Evolutionary conservation across 2,329 filamentous ascomycete genomes (phyloP).

Genomic region (Fusarium pininemorale): DNA sequence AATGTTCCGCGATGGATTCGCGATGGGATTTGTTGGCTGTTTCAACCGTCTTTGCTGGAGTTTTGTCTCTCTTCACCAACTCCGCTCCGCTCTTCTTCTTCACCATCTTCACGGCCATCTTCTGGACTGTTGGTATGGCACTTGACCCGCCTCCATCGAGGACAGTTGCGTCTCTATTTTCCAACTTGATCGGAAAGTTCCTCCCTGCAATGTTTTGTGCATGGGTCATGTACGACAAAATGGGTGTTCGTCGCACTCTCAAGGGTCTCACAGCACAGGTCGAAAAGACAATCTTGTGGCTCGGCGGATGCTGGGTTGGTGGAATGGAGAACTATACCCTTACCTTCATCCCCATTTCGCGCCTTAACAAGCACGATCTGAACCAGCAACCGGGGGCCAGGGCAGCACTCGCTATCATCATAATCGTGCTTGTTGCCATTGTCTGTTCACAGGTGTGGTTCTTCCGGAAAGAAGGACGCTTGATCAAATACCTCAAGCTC

Average conservation of each 20-base stretch:
- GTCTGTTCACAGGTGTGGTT: slow-evolving; percentile 82
- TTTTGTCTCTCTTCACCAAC: slow-evolving; percentile 83
- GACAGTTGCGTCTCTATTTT: slow-evolving; percentile 76
- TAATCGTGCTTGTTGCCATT: slow-evolving; percentile 74
- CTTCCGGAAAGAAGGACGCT: slow-evolving; percentile 84
- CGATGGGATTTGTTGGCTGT: slow-evolving; percentile 86
- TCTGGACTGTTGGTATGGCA: slow-evolving; percentile 89
- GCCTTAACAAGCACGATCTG: slow-evolving; percentile 90
- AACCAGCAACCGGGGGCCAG: slow-evolving; percentile 89
- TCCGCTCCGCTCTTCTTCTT: slow-evolving; percentile 86
- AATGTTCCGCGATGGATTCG: slow-evolving; percentile 77
- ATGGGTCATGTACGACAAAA: slow-evolving; percentile 88
- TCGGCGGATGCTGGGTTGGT: slow-evolving; percentile 91
- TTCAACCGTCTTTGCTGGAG: slow-evolving; percentile 79
- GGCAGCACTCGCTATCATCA: slow-evolving; percentile 80
- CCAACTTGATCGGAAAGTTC: slow-evolving; percentile 80
- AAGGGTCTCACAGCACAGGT: slow-evolving; percentile 79
- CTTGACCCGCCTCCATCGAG: slow-evolving; percentile 81
- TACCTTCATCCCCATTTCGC: slow-evolving; percentile 90
- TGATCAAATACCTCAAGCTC: slow-evolving; percentile 79
- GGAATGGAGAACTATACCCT: slow-evolving; percentile 95
- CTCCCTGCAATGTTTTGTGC: slow-evolving; percentile 88
- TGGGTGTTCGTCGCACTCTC: slow-evolving; percentile 77
- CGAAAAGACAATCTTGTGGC: slow-evolving; percentile 90
- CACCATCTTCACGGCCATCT: slow-evolving; percentile 81